Conservation (phyloP, 805 yeast genomes). For the Jamesozyma piceae region DNA sequence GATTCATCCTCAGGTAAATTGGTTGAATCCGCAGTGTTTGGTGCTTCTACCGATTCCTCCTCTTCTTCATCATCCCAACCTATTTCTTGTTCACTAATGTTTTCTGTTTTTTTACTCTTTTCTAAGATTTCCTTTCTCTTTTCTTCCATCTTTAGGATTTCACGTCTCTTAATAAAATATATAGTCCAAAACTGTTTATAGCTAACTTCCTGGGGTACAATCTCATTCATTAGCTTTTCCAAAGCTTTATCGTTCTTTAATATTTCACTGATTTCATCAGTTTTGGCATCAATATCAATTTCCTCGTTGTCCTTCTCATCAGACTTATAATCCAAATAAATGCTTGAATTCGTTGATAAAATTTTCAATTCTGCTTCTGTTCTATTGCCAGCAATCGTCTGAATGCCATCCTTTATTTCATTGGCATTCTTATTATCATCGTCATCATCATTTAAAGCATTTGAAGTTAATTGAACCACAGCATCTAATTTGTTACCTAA, state of each 20-base stretch:
- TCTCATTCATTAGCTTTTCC: slow-evolving; percentile 42
- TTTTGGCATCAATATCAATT: slow-evolving; percentile 30
- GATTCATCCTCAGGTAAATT: slow-evolving; percentile 6
- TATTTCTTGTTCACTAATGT: slow-evolving; percentile 31
- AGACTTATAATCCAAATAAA: slow-evolving; percentile 30
- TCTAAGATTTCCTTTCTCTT: slow-evolving; percentile 55
- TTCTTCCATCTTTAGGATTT: slow-evolving; percentile 52
- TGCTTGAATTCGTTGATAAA: slow-evolving; percentile 41
- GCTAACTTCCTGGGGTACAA: slow-evolving; percentile 57
- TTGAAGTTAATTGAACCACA: slow-evolving; percentile 12
- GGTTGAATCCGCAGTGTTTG: slow-evolving; percentile 5
- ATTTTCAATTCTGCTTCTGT: slow-evolving; percentile 55
- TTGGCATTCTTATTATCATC: slow-evolving; percentile 17
- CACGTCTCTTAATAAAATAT: slow-evolving; percentile 47
- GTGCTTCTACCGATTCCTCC: slow-evolving; percentile 7
- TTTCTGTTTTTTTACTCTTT: slow-evolving; percentile 19
- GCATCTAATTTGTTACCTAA: slow-evolving; percentile 17
- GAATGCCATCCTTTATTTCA: slow-evolving; percentile 4
- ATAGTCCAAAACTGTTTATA: slow-evolving; percentile 67
- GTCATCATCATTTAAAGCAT: slow-evolving; percentile 3
- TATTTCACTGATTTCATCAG: slow-evolving; percentile 42
- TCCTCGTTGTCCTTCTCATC: not conserved
- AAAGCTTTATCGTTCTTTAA: slow-evolving; percentile 44
- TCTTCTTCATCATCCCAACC: slow-evolving; percentile 34
- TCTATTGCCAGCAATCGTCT: slow-evolving; percentile 39